These are phyloP conservation scores for Phytophthora sp. DNA, from an alignment of 352 stramenopile species.

Conservation along the genomic window DNA sequence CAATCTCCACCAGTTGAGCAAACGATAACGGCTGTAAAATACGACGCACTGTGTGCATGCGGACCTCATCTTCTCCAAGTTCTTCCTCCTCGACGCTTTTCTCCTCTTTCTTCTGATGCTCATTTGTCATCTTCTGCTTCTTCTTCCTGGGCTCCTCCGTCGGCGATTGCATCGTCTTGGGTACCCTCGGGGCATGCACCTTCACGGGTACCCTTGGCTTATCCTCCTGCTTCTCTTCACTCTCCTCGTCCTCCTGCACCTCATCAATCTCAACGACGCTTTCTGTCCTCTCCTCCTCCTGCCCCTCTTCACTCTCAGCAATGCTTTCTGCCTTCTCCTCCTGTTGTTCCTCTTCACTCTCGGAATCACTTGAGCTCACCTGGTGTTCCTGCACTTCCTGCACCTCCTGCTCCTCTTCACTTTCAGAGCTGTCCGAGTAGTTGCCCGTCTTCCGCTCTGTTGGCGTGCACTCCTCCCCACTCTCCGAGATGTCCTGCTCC, in stretches of 20 bases:
- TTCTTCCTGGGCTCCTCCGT: conserved; percentile 6
- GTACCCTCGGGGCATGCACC: no score
- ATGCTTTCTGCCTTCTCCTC: no score
- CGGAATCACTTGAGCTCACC: neutral
- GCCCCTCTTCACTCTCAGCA: no score
- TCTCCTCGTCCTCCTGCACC: no score
- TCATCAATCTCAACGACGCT: no score
- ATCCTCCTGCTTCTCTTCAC: no score
- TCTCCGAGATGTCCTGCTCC: conserved; percentile 1
- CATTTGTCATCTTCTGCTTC: neutral
- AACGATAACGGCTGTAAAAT: conserved; percentile 64
- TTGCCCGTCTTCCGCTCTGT: neutral
- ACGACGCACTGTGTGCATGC: conserved; percentile 28
- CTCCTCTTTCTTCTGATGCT: neutral
- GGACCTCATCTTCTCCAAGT: conserved; percentile 16
- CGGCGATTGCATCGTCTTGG: no score
- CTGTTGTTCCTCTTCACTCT: neutral
- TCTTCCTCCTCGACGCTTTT: conserved; percentile 1
- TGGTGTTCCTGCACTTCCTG: neutral
- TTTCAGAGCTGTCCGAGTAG: neutral
- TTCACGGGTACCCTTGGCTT: no score
- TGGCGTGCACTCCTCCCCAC: conserved; percentile 12
- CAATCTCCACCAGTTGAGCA: conserved; percentile 70
- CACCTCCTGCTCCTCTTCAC: conserved; percentile 10
- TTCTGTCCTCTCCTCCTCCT: no score